Percentiles rank a stretch among this genome's conserved stretches.
Evolutionary conservation across 192 early-diverging fungal genomes (phyloP).

Genomic region (Radiomyces spectabilis): DNA sequence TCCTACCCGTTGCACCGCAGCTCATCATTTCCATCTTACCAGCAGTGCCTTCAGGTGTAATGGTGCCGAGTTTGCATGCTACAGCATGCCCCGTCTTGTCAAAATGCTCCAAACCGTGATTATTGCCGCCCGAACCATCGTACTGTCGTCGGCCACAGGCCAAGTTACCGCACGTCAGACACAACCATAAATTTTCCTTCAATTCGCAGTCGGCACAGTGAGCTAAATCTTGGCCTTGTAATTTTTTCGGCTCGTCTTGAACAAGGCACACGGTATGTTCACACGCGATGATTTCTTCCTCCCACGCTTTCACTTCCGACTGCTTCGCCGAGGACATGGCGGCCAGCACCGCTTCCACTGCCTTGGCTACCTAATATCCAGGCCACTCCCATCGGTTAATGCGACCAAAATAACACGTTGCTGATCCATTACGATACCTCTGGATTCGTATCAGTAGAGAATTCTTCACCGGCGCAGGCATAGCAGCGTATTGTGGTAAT

Average conservation of each 20-base stretch:
- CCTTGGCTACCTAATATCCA: too few relatives aligned
- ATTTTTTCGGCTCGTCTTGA: conserved; percentile 50
- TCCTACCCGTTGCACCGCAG: too few relatives aligned
- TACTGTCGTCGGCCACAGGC: conserved; percentile 93
- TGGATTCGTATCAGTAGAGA: conserved; percentile 41
- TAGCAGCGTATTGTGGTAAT: conserved; percentile 74
- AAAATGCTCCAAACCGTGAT: conserved; percentile 84
- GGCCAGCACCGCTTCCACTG: conserved; percentile 63
- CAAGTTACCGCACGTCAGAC: conserved; percentile 85
- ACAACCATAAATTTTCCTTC: conserved; percentile 93
- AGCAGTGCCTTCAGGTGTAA: conserved; percentile 94
- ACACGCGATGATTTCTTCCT: conserved; percentile 76
- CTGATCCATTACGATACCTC: conserved; percentile 47
- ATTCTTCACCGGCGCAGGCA: conserved; percentile 57
- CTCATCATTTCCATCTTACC: too few relatives aligned
- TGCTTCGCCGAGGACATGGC: conserved; percentile 77
- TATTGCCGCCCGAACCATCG: conserved; percentile 89
- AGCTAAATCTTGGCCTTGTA: conserved; percentile 46
- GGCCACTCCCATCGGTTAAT: too few relatives aligned
- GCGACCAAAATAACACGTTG: too few relatives aligned
- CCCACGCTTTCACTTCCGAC: conserved; percentile 91
- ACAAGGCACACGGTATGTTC: conserved; percentile 65
- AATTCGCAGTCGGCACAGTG: conserved; percentile 82
- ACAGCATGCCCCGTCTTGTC: conserved; percentile 76
- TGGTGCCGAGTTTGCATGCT: conserved; percentile 89